A percentile compares a stretch with the other conserved stretches of the same genome.
These are phyloP conservation scores for Trichomonas tenax DNA, from an alignment of 208 protist genomes.

Conservation along the genomic window DNA sequence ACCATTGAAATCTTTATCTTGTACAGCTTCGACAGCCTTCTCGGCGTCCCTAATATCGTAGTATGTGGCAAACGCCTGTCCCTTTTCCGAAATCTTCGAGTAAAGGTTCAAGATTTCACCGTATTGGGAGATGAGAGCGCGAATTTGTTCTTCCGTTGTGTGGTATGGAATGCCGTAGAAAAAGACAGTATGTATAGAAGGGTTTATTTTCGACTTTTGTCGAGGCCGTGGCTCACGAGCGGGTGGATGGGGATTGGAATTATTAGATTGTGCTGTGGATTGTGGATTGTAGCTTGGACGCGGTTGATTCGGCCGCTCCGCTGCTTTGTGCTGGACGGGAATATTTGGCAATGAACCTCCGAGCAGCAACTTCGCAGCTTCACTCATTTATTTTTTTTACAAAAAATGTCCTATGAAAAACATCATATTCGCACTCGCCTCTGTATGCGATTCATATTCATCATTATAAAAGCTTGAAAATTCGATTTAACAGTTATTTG, in stretches of 20 bases:
- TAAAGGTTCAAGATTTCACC: neutral
- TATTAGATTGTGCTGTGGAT: too few relatives aligned
- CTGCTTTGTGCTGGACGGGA: neutral
- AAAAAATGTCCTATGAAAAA: too few relatives aligned
- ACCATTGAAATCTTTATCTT: neutral
- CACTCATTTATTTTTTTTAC: neutral
- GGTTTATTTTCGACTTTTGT: neutral
- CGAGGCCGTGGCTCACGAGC: neutral
- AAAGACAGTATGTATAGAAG: neutral
- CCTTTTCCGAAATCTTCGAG: neutral
- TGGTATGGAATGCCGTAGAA: neutral
- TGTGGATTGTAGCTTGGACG: neutral
- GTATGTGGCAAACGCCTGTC: slow-evolving; percentile 7
- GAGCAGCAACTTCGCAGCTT: neutral
- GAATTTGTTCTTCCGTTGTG: neutral
- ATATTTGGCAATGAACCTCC: neutral
- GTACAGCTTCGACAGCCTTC: neutral
- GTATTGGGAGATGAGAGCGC: neutral
- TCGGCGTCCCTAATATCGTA: neutral
- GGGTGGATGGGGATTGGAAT: neutral
- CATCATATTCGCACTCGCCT: too few relatives aligned
- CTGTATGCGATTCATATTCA: too few relatives aligned
- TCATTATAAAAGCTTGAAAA: too few relatives aligned
- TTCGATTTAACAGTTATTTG: too few relatives aligned
- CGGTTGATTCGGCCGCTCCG: neutral